Percentiles rank a stretch among this genome's conserved stretches.
Conservation (phyloP, 352 stramenopile species). For the Pythium scleroteichum region DNA sequence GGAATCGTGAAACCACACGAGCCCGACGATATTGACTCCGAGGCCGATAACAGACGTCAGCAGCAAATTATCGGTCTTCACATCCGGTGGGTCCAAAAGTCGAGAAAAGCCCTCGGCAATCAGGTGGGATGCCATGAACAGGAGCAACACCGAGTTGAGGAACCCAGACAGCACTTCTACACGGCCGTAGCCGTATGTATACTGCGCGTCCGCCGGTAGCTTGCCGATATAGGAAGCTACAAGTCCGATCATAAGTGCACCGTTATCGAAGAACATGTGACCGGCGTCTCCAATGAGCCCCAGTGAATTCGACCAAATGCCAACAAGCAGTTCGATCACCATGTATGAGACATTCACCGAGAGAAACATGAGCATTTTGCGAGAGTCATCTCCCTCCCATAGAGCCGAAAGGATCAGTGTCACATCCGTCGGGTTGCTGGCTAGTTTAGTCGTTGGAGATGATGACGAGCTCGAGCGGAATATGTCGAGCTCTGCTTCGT, state of each 20-base stretch:
- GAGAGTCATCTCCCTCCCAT: conserved; percentile 60
- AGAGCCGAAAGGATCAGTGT: conserved; percentile 41
- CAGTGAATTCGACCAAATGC: conserved; percentile 84
- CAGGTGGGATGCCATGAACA: conserved; percentile 85
- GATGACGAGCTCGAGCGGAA: conserved; percentile 30
- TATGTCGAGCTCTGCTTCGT: conserved; percentile 46
- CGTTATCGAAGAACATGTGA: conserved; percentile 91
- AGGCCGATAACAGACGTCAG: conserved; percentile 83
- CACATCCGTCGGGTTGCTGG: conserved; percentile 14
- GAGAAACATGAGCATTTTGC: conserved; percentile 82
- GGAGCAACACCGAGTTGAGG: conserved; percentile 82
- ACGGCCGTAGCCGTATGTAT: conserved; percentile 86
- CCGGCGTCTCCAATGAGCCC: conserved; percentile 85
- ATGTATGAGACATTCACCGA: conserved; percentile 85
- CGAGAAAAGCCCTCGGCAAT: conserved; percentile 76
- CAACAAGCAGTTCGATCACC: conserved; percentile 85
- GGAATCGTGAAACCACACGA: conserved; percentile 91
- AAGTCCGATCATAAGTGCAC: conserved; percentile 82
- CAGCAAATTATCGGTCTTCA: conserved; percentile 84
- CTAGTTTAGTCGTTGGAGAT: not conserved
- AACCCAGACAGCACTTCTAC: conserved; percentile 88
- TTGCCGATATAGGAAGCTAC: conserved; percentile 82
- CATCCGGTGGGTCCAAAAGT: conserved; percentile 72
- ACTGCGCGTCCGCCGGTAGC: conserved; percentile 65
- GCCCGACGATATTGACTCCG: conserved; percentile 83